These are phyloP conservation scores for Penicillium sp. DNA, from an alignment of 2,329 filamentous ascomycete genomes.

Conservation along the genomic window DNA sequence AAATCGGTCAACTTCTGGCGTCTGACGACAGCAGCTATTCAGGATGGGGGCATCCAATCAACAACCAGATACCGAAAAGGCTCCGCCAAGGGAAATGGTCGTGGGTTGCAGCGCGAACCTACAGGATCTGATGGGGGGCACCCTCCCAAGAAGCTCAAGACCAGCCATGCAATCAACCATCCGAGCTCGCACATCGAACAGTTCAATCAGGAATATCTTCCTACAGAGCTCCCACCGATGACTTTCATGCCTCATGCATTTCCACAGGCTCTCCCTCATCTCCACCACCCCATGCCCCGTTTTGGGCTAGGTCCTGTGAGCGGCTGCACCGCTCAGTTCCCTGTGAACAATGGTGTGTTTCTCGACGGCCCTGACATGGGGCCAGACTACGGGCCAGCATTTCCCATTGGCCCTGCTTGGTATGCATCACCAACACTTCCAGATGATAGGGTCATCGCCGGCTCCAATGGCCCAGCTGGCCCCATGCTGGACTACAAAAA, in stretches of 20 bases:
- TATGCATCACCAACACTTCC: slow-evolving; percentile 15
- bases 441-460: slow-evolving; percentile 18
- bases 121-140: slow-evolving; percentile 46
- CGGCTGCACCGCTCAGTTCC: slow-evolving; percentile 30
- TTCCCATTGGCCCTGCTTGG: slow-evolving; percentile 22
- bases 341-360: slow-evolving; percentile 28
- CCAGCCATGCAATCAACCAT: slow-evolving; percentile 22
- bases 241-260: background rate
- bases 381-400: slow-evolving; percentile 13
- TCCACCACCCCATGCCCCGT: background rate
- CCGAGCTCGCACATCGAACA: background rate
- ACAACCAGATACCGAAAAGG: slow-evolving; percentile 76
- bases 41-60: slow-evolving; percentile 70
- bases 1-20: slow-evolving; percentile 76
- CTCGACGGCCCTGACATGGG: slow-evolving; percentile 24
- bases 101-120: slow-evolving; percentile 42
- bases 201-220: background rate
- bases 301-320: slow-evolving; percentile 30
- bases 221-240: background rate
- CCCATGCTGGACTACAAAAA: slow-evolving; percentile 16
- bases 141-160: slow-evolving; percentile 39
- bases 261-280: slow-evolving; percentile 1
- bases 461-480: slow-evolving; percentile 19
- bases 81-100: slow-evolving; percentile 40
- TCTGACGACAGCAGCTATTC: slow-evolving; percentile 69